phyloP scores from a whole-genome alignment of 2,329 filamentous ascomycete genomes.

The Elsinoe fawcettii region DNA sequence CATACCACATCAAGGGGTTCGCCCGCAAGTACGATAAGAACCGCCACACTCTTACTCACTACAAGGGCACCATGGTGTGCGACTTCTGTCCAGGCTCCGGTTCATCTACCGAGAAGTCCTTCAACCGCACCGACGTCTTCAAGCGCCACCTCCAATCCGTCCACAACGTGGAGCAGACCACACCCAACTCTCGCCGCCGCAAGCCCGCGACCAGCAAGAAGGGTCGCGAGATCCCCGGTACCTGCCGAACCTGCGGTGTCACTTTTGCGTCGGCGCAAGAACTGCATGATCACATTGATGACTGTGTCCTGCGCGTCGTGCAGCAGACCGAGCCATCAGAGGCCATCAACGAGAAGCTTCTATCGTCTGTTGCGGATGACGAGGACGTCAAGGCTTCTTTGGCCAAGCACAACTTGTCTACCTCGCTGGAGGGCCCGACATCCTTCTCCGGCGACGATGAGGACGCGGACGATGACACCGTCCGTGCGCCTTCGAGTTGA shows the following conservation, averaged over 20 bases:
- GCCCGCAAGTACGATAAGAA: conserved; percentile 96
- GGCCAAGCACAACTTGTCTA: conserved; percentile 50
- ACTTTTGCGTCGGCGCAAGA: conserved; percentile 84
- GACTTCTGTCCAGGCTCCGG: conserved; percentile 88
- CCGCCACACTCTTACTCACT: conserved; percentile 85
- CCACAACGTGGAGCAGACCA: conserved; percentile 86
- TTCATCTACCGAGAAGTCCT: conserved; percentile 84
- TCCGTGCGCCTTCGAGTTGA: conserved; percentile 33
- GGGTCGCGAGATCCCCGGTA: conserved; percentile 71
- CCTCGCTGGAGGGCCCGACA: conserved; percentile 38
- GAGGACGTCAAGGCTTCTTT: conserved; percentile 50
- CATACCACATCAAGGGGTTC: conserved; percentile 88
- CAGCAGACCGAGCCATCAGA: conserved; percentile 52
- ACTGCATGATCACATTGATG: conserved; percentile 90
- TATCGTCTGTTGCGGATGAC: conserved; percentile 53
- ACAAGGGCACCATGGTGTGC: conserved; percentile 96
- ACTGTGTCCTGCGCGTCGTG: conserved; percentile 58
- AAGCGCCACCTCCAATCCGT: conserved; percentile 87
- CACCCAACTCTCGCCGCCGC: conserved; percentile 83
- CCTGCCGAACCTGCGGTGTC: conserved; percentile 83
- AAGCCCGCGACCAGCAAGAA: conserved; percentile 42
- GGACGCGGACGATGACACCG: conserved; percentile 49
- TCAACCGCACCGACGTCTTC: conserved; percentile 92
- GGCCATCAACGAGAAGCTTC: conserved; percentile 49
- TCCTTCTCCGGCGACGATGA: conserved; percentile 46